Base-by-base conservation (phyloP, 768 basidiomycete species). In the Leucosporidium yakuticum region DNA sequence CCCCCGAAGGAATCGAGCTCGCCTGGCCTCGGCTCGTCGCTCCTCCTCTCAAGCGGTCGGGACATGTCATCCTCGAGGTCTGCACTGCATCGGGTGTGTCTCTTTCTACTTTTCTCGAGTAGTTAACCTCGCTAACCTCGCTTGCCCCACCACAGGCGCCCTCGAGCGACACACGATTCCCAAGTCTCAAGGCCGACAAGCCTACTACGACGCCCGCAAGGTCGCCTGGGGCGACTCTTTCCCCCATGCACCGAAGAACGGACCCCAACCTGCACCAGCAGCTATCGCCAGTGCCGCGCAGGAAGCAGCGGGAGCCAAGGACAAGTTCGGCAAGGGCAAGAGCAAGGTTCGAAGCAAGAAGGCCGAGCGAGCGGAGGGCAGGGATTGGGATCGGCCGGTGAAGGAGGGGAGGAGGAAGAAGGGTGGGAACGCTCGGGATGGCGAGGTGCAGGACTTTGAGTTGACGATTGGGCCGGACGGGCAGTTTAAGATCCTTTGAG, bases 201-300 rank as follows among this genome's bases (percentile, higher is more conserved):
- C 85, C 0, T 99, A 86, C 77, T 92, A 97, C 76, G 96, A 98
- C 77, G 93, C 94, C 4, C 86, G 94, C 47, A 97, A 98, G 80
- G 87, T 90, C 0, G 80, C 79, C 15, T 98, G 95, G 94, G 96
- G 96, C 25, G 96, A 98, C 77, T 82, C 91, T 29, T 97, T 98
- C 79, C 96, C 96, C 27, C 94, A 97, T 76, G 79, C 82, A 23
- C 85, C 92, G 7, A 93, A 92, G 79, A 68, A 73, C 57, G 69
- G 68, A 0, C 61, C 69, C 4, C 56, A 62, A 31, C 68, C 66
- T 11, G 69, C 71, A 0, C 68, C 71, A 0, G 39, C 39, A 47
- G 39, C 65, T 17, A 70, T 62, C 2, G 60, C 65, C 1, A 25
- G 58, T 0, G 54, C 65, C 4, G 19, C 62, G 20, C 29, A 27